Percentiles rank a stretch among this genome's conserved stretches.
Conservation (phyloP, 306 rosid genomes). For the Aeschynomene evenia region DNA sequence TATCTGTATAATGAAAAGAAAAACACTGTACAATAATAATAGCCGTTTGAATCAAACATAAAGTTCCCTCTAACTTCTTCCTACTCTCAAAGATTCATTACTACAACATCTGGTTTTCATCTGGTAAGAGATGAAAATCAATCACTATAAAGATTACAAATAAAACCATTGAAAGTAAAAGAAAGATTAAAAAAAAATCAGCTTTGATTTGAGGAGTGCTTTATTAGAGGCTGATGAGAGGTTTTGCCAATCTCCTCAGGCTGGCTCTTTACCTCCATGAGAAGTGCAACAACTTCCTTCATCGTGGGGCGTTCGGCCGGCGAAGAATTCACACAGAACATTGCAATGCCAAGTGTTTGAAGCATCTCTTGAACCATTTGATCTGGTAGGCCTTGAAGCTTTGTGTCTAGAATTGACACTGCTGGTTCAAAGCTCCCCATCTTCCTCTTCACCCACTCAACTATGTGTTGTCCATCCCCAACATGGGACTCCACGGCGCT, state of each 20-base stretch:
- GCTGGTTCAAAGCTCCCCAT: slow-evolving; percentile 99
- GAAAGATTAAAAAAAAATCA: neutral
- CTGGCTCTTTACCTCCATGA: slow-evolving; percentile 86
- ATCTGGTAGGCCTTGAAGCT: slow-evolving; percentile 89
- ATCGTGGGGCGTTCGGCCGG: slow-evolving; percentile 85
- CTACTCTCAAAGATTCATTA: slow-evolving; percentile 37
- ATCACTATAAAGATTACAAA: slow-evolving; percentile 38
- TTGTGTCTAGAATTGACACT: slow-evolving; percentile 68
- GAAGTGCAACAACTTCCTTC: slow-evolving; percentile 94
- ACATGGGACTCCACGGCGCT: slow-evolving; percentile 73
- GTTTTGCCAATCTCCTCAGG: slow-evolving; percentile 91
- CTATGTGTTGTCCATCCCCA: slow-evolving; percentile 90
- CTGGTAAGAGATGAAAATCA: slow-evolving; percentile 40
- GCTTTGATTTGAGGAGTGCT: slow-evolving; percentile 74
- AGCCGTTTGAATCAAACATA: slow-evolving; percentile 39
- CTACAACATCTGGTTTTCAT: slow-evolving; percentile 32
- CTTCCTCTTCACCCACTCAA: slow-evolving; percentile 98
- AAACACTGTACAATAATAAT: slow-evolving; percentile 68
- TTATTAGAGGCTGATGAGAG: slow-evolving; percentile 92
- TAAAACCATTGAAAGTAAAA: neutral
- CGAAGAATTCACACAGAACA: slow-evolving; percentile 94
- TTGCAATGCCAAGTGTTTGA: slow-evolving; percentile 96
- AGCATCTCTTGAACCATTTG: slow-evolving; percentile 99
- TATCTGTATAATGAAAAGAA: slow-evolving; percentile 22
- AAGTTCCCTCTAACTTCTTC: slow-evolving; percentile 32